Percentiles rank a stretch among this genome's conserved stretches.
Evolutionary conservation across 179 eudicot species (phyloP).

Genomic region (Vitellaria paradoxa): DNA sequence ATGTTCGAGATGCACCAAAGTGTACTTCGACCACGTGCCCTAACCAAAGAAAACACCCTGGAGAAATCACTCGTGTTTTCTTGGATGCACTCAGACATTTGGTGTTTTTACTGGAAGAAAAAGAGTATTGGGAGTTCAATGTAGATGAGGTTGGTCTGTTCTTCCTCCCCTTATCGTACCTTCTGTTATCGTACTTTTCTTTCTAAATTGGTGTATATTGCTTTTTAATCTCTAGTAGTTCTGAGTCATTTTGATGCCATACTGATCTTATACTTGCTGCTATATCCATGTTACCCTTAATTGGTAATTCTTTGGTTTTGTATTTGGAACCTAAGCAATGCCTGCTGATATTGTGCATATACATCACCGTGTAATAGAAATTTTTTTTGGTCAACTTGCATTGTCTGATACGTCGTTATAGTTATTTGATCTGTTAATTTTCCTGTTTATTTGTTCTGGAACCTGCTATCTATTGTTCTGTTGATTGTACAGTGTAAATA

Average conservation of each 20-base stretch:
- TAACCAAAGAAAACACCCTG: conserved; percentile 32
- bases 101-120: conserved; percentile 44
- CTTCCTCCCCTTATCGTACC: not conserved
- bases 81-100: conserved; percentile 43
- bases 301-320: not conserved
- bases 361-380: not conserved
- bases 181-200: not conserved
- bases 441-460: not conserved
- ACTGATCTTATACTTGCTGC: not conserved
- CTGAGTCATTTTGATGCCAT: not conserved
- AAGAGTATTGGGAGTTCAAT: conserved; percentile 66
- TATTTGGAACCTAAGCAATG: not conserved
- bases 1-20: conserved; percentile 24
- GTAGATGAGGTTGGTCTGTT: conserved; percentile 53
- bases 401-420: not conserved
- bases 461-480: not conserved
- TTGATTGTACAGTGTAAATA: not conserved
- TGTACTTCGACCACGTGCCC: conserved; percentile 22
- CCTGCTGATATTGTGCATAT: not conserved
- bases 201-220: not conserved
- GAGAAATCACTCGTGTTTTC: conserved; percentile 39
- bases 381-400: not conserved
- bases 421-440: not conserved
- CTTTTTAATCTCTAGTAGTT: not conserved
- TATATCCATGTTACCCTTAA: not conserved